A percentile compares a stretch with the other conserved stretches of the same genome.
These are phyloP conservation scores for Solanum piurae DNA, from an alignment of 257 asterid species.

Conservation along the genomic window DNA sequence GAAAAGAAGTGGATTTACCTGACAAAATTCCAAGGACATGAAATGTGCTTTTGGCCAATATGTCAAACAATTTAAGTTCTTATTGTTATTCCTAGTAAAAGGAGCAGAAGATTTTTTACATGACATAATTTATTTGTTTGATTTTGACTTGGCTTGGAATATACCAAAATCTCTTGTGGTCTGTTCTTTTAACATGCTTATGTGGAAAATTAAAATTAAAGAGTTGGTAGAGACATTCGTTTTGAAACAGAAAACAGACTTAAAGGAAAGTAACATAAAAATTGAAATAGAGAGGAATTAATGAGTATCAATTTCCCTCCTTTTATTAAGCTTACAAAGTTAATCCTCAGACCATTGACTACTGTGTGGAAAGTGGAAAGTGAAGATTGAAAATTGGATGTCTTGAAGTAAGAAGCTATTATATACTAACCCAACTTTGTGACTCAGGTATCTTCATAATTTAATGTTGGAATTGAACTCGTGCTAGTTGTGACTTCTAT, in stretches of 20 bases:
- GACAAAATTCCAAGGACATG: too few species aligned
- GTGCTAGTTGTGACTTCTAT: background rate
- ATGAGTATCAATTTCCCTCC: background rate
- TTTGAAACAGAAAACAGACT: too few species aligned
- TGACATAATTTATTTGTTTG: background rate
- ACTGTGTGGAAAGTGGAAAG: background rate
- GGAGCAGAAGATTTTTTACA: background rate
- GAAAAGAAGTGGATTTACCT: too few species aligned
- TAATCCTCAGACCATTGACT: background rate
- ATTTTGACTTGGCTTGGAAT: background rate
- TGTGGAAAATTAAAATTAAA: background rate
- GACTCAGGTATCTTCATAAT: background rate
- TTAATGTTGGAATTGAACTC: background rate
- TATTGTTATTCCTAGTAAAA: background rate
- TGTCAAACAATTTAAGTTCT: background rate
- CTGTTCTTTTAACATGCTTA: background rate
- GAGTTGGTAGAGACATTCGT: background rate
- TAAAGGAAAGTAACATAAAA: too few species aligned
- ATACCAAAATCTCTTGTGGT: background rate
- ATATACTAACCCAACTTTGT: background rate
- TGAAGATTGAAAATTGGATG: background rate
- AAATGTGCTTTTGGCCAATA: background rate
- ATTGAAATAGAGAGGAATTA: background rate
- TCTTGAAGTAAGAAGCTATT: background rate
- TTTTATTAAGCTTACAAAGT: background rate